Base-by-base conservation (phyloP, 2,329 filamentous ascomycete genomes). In the Daldinia sp. region DNA sequence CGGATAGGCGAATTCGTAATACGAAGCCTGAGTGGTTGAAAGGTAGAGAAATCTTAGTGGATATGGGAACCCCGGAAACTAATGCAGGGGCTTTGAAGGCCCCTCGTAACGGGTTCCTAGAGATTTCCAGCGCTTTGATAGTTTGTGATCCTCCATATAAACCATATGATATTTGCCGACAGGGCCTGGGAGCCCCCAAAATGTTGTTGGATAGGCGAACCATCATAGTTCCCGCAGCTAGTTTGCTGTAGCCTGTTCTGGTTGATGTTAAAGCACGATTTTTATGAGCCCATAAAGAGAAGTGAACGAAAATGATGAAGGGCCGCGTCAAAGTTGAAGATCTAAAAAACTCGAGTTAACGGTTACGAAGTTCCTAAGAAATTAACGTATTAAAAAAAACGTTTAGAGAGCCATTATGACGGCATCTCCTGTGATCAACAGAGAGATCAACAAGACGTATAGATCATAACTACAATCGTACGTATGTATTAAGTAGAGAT, bases 1-100 rank as follows among this genome's bases (percentile, higher is more conserved):
- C 44, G 65, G 48, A 18, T 20, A 64, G 42, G 48, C 13, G 23
- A 56, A 65, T 59, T 55, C 51, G 62, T 61, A 68, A 61, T 60
- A 54, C 58, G 53, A 46, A 58, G 55, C 57, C 35, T 65, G 56
- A 62, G 12, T 62, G 46, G 50, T 54, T 41, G 12, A 26, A 28
- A 37, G 15, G 20, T 26, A 64, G 50, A 60, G 26, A 33, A 37
- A 65, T 62, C 35, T 60, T 39, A 67, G 58, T 69, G 67, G 64
- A 63, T 13, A 26, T 67, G 2, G 30, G 58, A 61, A 65, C 51
- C 44, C 60, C 58, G 56, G 62, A 46, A 54, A 55, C 64, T 68
- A 70, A 72, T 72, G 69, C 69, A 72, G 69, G 69, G 69, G 69
- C 56, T 59, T 28, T 10, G 51, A 56, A 28, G 20, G 20, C 20